Evolutionary conservation across 2,329 filamentous ascomycete genomes (phyloP).

Genomic region (Pseudogymnoascus sp.): DNA sequence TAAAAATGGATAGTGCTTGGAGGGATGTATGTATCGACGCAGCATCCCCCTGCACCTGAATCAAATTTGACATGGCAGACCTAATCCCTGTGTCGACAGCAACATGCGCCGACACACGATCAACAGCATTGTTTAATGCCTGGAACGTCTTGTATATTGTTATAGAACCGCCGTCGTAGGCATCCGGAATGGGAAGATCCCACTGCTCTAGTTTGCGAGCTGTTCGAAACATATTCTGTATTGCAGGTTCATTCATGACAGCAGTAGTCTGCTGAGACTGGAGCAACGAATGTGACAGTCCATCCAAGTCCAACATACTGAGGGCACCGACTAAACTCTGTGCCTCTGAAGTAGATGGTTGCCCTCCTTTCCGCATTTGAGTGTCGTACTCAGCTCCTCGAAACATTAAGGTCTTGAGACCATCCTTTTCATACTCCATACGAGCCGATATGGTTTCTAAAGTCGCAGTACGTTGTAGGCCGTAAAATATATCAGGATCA

Average conservation of each 20-base stretch:
- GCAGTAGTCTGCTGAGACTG: slow-evolving; percentile 52
- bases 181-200: slow-evolving; percentile 71
- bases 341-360: slow-evolving; percentile 49
- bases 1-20: slow-evolving; percentile 60
- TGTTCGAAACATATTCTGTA: slow-evolving; percentile 68
- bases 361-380: slow-evolving; percentile 57
- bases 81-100: slow-evolving; percentile 57
- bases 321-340: slow-evolving; percentile 68
- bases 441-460: slow-evolving; percentile 70
- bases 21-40: slow-evolving; percentile 47
- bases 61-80: slow-evolving; percentile 50
- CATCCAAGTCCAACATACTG: slow-evolving; percentile 73
- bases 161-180: slow-evolving; percentile 53
- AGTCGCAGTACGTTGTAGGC: slow-evolving; percentile 69
- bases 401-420: slow-evolving; percentile 79
- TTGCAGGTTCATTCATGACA: slow-evolving; percentile 47
- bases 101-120: slow-evolving; percentile 42
- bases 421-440: slow-evolving; percentile 83
- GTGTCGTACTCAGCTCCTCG: slow-evolving; percentile 87
- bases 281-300: slow-evolving; percentile 72
- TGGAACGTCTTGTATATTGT: slow-evolving; percentile 77
- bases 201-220: slow-evolving; percentile 81
- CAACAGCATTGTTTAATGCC: slow-evolving; percentile 59
- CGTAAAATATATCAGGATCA: slow-evolving; percentile 94
- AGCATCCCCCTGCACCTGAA: slow-evolving; percentile 40